Percentiles rank a stretch among this genome's conserved stretches.
Conservation (phyloP, 2,329 filamentous ascomycete species). For the Monosporascus sp. region DNA sequence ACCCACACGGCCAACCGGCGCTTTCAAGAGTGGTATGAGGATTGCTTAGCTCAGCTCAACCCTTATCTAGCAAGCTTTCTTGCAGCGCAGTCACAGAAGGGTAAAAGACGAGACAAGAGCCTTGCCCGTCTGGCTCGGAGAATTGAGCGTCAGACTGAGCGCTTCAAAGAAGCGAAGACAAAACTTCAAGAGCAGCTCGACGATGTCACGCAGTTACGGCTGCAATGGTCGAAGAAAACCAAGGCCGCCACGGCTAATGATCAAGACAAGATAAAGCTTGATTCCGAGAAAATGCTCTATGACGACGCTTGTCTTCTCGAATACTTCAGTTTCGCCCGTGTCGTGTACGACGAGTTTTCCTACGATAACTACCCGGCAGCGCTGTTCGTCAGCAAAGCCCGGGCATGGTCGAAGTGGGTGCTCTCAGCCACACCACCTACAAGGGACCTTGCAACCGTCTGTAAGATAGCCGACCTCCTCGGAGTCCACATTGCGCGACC, state of each 20-base stretch:
- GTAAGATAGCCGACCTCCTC: conserved; percentile 28
- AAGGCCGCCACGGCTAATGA: background rate
- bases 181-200: background rate
- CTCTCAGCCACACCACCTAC: conserved; percentile 38
- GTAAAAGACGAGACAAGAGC: background rate
- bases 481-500: conserved; percentile 34
- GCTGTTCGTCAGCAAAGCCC: conserved; percentile 27
- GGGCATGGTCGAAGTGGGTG: conserved; percentile 35
- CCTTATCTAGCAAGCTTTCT: conserved; percentile 1
- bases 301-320: conserved; percentile 25
- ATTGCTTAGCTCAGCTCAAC: conserved; percentile 6
- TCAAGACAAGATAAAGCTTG: background rate
- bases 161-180: background rate
- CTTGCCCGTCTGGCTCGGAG: background rate
- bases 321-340: conserved; percentile 30
- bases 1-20: conserved; percentile 2
- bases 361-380: conserved; percentile 28
- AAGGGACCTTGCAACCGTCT: conserved; percentile 29
- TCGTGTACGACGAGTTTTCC: conserved; percentile 40
- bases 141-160: background rate
- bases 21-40: conserved; percentile 20
- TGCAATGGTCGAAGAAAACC: background rate
- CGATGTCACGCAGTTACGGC: too few species aligned
- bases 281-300: conserved; percentile 3
- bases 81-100: background rate